These are phyloP conservation scores for Cylindrotheca closterium DNA, from an alignment of 108 stramenopile genomes.

Conservation along the genomic window DNA sequence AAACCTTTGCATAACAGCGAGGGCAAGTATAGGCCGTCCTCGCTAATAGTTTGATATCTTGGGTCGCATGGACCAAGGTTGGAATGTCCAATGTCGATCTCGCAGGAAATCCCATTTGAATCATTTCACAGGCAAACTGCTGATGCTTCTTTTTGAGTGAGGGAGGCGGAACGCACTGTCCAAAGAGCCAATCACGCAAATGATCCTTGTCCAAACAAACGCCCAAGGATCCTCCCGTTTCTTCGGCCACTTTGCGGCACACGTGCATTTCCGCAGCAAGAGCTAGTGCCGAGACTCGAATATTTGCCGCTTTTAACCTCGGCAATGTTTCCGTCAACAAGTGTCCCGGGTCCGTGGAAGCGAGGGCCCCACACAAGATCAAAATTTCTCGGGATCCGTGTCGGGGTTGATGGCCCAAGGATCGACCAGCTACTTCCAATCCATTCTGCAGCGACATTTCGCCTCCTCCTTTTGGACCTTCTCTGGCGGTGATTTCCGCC, in stretches of 20 bases:
- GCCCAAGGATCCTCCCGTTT: conserved; percentile 69
- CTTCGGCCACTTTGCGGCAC: conserved; percentile 75
- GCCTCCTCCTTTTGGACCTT: conserved; percentile 50
- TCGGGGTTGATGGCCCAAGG: conserved; percentile 76
- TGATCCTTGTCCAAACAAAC: conserved; percentile 77
- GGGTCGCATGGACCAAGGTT: conserved; percentile 66
- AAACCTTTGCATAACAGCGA: conserved; percentile 70
- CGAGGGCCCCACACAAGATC: conserved; percentile 63
- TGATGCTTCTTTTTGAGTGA: conserved; percentile 16
- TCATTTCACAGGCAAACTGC: conserved; percentile 68
- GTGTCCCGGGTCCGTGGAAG: conserved; percentile 83
- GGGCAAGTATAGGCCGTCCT: conserved; percentile 82
- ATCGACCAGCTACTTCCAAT: conserved; percentile 85
- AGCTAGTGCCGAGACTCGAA: conserved; percentile 68
- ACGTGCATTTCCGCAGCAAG: conserved; percentile 82
- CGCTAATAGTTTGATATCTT: conserved; percentile 59
- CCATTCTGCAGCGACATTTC: conserved; percentile 87
- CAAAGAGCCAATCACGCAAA: conserved; percentile 70
- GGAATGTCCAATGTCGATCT: conserved; percentile 66
- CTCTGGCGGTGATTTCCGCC: conserved; percentile 35
- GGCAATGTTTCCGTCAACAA: conserved; percentile 73
- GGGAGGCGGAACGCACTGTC: conserved; percentile 76
- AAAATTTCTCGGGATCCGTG: conserved; percentile 85
- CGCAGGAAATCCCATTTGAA: conserved; percentile 85
- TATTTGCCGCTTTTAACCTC: conserved; percentile 53